Evolutionary conservation across 1,284 basidiomycete genomes (phyloP), one percentile per base, ranked within the genome.

Genomic region (Waitea zeae): DNA sequence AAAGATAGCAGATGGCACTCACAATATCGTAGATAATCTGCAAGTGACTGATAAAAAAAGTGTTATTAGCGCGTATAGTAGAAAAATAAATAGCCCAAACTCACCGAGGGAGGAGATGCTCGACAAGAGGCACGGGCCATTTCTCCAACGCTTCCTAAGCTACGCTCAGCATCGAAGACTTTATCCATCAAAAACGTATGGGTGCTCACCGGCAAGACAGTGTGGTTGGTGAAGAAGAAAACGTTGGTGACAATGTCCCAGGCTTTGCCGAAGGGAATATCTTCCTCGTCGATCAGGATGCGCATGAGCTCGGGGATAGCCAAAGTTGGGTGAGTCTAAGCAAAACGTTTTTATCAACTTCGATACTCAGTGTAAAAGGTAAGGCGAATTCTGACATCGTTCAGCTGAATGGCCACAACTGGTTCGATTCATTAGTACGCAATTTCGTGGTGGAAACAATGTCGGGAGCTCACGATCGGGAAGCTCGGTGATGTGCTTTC

Each of bases 221-320:
- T 88, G 55, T 90, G 87, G 51, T 92, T 93, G 13, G 89, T 93
- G 61, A 88, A 95, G 53, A 84, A 87, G 60, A 93, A 90, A 4
- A 82, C 86, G 52, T 80, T 78, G 34, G 73, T 86, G 29, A 78
- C 74, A 45, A 95, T 86, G 18, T 66, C 57, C 90, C 90, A 95
- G 1, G 90, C 88, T 9, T 58, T 50, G 42, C 74, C 70, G 76
- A 86, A 95, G 1, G 62, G 49, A n/a, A 89, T 49, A 27, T 89
- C 82, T 53, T 95, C 89, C 33, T 95, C 89, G 47, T 93, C 83
- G 39, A 83, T 57, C 20, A 82, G 67, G 41, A 95, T 73, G 34
- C 89, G 75, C 82, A 90, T 88, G 32, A 95, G 61, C 54, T 95
- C 90, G n/a, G 83, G 83, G 45, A 95, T 86, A 6, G 87, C 84